Evolutionary conservation across 2,329 filamentous ascomycete genomes (phyloP), one percentile per base, ranked within the genome.

Genomic region (Aspergillus spinulosporus): DNA sequence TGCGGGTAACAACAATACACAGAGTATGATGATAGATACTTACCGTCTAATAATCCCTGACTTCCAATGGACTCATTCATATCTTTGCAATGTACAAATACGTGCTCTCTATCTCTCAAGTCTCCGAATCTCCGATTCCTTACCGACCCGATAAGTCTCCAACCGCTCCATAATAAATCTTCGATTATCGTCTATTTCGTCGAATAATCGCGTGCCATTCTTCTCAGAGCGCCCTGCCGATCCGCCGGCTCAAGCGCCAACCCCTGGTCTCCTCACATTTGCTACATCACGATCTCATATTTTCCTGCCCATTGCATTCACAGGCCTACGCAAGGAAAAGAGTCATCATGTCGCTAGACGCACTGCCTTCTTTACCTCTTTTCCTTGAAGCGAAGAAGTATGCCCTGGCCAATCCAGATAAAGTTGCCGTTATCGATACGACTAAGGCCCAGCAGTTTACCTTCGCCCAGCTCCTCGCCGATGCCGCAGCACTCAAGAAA

Each of bases 371-470:
- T 6, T 63, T 77, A 7, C 75, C 75, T 32, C 61, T 77, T 15
- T 77, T 77, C 54, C 57, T 71, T 26, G 69, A 67, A 40, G 75
- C 74, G 4, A 68, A 66, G 54, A 67, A 71, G 28, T 67, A 72
- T 59, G 72, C 70, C 8, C 64, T 64, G 37, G 64, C 61, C 31
- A 64, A 71, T 49, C 62, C 69, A 9, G 51, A 63, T 29, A 75
- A 76, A 52, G 59, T 74, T 39, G 75, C 75, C 8, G 62, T 77
- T 12, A 65, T 76, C 42, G 74, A 77, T 57, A 63, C 65, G 14
- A 67, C 71, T 26, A 76, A 75, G 58, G 63, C 66, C 12, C 60
- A 76, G 50, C 66, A 66, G 6, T 77, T 77, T 57, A 76, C 74
- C 3, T 77, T 72, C 54, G 61, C 60, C 15, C 73, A 78, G 54